Percentiles rank a stretch among this genome's conserved stretches.
phyloP scores from a whole-genome alignment of 2,329 filamentous ascomycete species.

The Mycogone perniciosa region DNA sequence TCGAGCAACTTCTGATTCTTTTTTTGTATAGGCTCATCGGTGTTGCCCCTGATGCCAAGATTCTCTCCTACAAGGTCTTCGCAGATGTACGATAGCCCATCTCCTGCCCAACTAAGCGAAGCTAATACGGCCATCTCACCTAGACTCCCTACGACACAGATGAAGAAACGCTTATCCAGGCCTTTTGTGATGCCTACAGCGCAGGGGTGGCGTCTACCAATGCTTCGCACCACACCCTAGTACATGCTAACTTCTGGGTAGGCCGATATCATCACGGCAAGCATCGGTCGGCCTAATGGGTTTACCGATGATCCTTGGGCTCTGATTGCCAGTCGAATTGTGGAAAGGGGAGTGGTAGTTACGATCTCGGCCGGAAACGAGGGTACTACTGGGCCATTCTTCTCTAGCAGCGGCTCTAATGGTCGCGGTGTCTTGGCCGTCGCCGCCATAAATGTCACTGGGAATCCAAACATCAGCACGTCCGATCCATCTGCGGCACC shows the following conservation, averaged over 20 bases:
- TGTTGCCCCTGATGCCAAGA: conserved; percentile 38
- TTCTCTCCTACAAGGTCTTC: conserved; percentile 40
- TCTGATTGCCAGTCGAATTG: conserved; percentile 34
- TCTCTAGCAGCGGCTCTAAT: conserved; percentile 28
- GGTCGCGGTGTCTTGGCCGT: conserved; percentile 30
- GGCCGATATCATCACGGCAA: conserved; percentile 40
- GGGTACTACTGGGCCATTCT: conserved; percentile 43
- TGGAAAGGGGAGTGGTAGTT: conserved; percentile 41
- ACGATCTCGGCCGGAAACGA: conserved; percentile 47
- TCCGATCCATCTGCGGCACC: conserved; percentile 21
- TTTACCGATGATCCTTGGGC: conserved; percentile 38
- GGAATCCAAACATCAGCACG: conserved; percentile 32
- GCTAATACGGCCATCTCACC: background rate
- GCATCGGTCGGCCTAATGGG: conserved; percentile 33
- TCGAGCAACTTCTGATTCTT: background rate
- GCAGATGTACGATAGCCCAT: conserved; percentile 22
- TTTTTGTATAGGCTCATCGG: conserved; percentile 31
- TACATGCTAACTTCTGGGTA: conserved; percentile 11
- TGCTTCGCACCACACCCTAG: background rate
- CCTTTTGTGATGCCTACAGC: conserved; percentile 31
- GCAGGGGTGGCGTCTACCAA: conserved; percentile 22
- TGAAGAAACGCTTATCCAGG: conserved; percentile 30
- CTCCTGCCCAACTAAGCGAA: background rate
- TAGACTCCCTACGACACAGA: conserved; percentile 26
- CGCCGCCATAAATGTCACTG: conserved; percentile 35